phyloP scores from a whole-genome alignment of 2,329 filamentous ascomycete species.

The Microcera coccophila region DNA sequence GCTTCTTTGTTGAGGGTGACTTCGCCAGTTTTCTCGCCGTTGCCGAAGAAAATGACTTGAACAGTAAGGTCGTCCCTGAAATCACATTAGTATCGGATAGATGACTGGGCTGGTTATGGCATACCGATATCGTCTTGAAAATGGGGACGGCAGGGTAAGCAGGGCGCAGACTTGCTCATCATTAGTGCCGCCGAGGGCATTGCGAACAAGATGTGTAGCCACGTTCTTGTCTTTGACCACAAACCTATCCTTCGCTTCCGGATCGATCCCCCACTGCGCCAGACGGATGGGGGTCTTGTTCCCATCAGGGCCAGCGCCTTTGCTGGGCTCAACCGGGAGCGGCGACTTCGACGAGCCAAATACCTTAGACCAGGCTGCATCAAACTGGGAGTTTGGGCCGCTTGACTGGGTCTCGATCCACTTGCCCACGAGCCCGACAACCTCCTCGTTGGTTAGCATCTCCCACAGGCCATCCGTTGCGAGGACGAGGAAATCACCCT shows the following conservation, averaged over 20 bases:
- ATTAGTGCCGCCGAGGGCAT: slow-evolving; percentile 89
- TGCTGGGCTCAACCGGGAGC: slow-evolving; percentile 72
- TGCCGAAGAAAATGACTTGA: slow-evolving; percentile 97
- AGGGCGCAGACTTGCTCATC: slow-evolving; percentile 90
- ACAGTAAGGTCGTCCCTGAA: slow-evolving; percentile 88
- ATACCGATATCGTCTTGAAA: slow-evolving; percentile 83
- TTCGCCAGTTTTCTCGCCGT: slow-evolving; percentile 70
- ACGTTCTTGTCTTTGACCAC: slow-evolving; percentile 93
- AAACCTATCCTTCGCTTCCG: slow-evolving; percentile 73
- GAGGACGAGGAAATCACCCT: slow-evolving; percentile 92
- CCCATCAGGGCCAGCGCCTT: slow-evolving; percentile 53
- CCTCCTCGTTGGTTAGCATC: slow-evolving; percentile 98
- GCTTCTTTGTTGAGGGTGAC: slow-evolving; percentile 85
- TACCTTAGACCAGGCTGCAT: slow-evolving; percentile 63
- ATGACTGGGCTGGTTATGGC: slow-evolving; percentile 8
- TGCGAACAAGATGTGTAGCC: slow-evolving; percentile 90
- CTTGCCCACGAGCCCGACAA: slow-evolving; percentile 90
- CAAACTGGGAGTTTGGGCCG: slow-evolving; percentile 60
- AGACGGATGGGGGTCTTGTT: slow-evolving; percentile 85
- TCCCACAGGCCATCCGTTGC: slow-evolving; percentile 98
- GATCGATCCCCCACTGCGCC: slow-evolving; percentile 82
- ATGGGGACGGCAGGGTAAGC: slow-evolving; percentile 85
- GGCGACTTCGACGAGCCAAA: slow-evolving; percentile 50
- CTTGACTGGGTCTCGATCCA: slow-evolving; percentile 81
- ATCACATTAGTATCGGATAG: slow-evolving; percentile 13